A percentile compares a stretch with the other conserved stretches of the same genome.
These are phyloP conservation scores for Periconia digitata DNA, from an alignment of 2,329 filamentous ascomycete genomes.

Conservation along the genomic window DNA sequence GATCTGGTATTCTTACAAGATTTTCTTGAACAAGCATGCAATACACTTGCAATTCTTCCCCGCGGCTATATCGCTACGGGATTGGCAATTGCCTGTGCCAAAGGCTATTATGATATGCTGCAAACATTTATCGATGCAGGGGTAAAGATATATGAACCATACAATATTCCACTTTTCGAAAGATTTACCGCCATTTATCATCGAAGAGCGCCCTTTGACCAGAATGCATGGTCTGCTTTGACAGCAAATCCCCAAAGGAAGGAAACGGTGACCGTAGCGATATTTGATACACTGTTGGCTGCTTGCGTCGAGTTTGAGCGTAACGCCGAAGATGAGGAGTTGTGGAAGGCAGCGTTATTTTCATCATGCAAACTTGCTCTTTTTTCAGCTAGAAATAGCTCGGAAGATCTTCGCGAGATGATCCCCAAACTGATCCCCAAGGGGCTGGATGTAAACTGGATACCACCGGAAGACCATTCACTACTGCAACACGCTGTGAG, in stretches of 20 bases:
- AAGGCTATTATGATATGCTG: background rate
- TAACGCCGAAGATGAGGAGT: background rate
- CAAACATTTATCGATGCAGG: conserved; percentile 1
- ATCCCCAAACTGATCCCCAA: background rate
- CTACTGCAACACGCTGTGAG: background rate
- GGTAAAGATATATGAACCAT: background rate
- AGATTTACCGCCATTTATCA: too few relatives aligned
- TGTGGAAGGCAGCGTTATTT: background rate
- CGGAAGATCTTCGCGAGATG: background rate
- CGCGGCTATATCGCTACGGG: background rate
- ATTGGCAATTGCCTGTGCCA: background rate
- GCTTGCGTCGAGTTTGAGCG: background rate
- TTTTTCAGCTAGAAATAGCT: too few relatives aligned
- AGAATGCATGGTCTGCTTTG: background rate
- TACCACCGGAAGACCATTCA: background rate
- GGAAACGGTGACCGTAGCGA: background rate
- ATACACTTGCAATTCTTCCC: background rate
- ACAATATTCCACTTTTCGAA: too few relatives aligned
- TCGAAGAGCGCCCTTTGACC: too few relatives aligned
- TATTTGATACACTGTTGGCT: background rate
- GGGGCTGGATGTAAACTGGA: background rate
- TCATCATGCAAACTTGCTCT: background rate
- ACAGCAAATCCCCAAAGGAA: background rate
- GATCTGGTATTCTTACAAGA: background rate
- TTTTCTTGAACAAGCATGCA: background rate